Evolutionary conservation across 352 stramenopile species (phyloP).

Genomic region (Pythium aquatile): DNA sequence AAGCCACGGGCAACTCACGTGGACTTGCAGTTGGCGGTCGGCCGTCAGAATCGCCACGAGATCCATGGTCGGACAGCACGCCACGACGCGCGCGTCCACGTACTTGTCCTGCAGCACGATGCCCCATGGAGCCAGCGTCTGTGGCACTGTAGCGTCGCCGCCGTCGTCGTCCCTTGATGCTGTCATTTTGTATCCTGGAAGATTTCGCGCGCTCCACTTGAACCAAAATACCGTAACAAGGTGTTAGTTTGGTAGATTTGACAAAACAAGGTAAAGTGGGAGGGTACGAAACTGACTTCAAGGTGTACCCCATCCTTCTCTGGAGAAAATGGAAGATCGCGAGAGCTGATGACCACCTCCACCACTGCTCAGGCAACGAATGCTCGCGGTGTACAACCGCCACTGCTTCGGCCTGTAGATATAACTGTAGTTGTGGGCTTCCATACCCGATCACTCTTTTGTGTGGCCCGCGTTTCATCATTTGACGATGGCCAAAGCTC

Average conservation of each 20-base stretch:
- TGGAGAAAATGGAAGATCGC: neutral
- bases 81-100: slow-evolving; percentile 43
- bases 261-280: neutral
- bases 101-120: slow-evolving; percentile 74
- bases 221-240: neutral
- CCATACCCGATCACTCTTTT: no score
- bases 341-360: no score
- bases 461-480: neutral
- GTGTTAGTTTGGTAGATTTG: neutral
- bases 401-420: no score
- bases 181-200: neutral
- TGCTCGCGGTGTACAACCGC: no score
- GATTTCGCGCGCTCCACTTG: slow-evolving; percentile 5
- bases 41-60: slow-evolving; percentile 66
- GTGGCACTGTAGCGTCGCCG: neutral
- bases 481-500: neutral
- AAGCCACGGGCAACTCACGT: slow-evolving; percentile 39
- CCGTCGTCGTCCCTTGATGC: neutral
- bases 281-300: slow-evolving; percentile 4
- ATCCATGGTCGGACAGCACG: slow-evolving; percentile 79
- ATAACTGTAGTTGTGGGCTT: no score
- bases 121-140: slow-evolving; percentile 34
- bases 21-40: slow-evolving; percentile 67
- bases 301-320: neutral
- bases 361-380: no score